Percentiles rank a stretch among this genome's conserved stretches.
Conservation (phyloP, 176 grass and related monocot genomes). For the Tuctoria greenei region DNA sequence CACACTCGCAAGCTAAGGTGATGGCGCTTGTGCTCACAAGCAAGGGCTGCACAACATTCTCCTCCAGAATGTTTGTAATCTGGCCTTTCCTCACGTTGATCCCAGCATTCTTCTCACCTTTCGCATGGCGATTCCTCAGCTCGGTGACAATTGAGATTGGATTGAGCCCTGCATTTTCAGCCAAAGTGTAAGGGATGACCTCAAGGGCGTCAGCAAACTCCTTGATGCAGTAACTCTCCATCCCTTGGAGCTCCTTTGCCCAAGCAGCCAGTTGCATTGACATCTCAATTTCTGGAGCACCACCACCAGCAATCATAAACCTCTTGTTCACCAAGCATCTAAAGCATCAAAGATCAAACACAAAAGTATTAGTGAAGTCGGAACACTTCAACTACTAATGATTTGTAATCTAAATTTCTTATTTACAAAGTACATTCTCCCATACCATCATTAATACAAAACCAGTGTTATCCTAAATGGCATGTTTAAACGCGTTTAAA, state of each 20-base stretch:
- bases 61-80: slow-evolving; percentile 88
- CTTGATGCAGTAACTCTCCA: slow-evolving; percentile 96
- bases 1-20: slow-evolving; percentile 69
- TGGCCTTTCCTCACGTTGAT: slow-evolving; percentile 88
- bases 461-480: too few species aligned
- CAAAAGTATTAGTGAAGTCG: neutral
- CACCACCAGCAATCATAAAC: slow-evolving; percentile 85
- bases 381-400: neutral
- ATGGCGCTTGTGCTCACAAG: slow-evolving; percentile 82
- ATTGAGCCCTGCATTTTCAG: slow-evolving; percentile 86
- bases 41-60: slow-evolving; percentile 81
- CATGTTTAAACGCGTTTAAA: neutral
- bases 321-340: slow-evolving; percentile 88
- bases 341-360: slow-evolving; percentile 12
- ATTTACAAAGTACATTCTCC: neutral
- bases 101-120: slow-evolving; percentile 69
- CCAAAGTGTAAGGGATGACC: slow-evolving; percentile 84
- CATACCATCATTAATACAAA: neutral
- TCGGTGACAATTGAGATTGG: slow-evolving; percentile 78
- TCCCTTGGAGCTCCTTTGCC: slow-evolving; percentile 82
- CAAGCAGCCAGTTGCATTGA: slow-evolving; percentile 76
- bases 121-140: slow-evolving; percentile 72
- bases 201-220: slow-evolving; percentile 81
- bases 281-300: slow-evolving; percentile 91
- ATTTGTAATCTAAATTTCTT: neutral